Evolutionary conservation across 257 asterid genomes (phyloP).

Genomic region (Fraxinus pennsylvanica): DNA sequence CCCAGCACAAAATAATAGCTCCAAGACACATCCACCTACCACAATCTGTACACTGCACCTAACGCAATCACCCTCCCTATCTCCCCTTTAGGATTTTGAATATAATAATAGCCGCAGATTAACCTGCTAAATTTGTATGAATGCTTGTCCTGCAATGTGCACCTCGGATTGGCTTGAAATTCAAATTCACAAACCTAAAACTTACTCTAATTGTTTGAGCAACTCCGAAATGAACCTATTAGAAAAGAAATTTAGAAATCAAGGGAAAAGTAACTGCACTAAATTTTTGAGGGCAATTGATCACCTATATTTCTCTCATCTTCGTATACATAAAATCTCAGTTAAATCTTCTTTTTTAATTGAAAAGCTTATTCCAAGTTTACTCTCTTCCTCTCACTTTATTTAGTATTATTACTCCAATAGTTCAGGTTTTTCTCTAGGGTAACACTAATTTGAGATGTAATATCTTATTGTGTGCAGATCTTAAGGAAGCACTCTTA

Average conservation of each 20-base stretch:
- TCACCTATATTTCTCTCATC: background rate
- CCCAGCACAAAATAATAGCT: background rate
- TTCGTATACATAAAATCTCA: too few species aligned
- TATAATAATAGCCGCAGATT: background rate
- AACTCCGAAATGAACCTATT: background rate
- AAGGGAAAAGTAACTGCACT: too few species aligned
- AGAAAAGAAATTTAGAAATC: background rate
- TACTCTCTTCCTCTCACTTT: background rate
- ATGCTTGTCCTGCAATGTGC: background rate
- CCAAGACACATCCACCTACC: background rate
- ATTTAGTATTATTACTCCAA: background rate
- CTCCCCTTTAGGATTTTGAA: background rate
- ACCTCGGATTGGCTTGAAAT: background rate
- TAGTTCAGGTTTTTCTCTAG: background rate
- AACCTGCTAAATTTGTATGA: background rate
- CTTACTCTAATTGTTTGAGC: background rate
- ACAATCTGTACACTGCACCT: background rate
- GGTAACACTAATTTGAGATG: background rate
- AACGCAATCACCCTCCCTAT: background rate
- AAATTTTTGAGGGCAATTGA: background rate
- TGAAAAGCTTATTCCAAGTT: background rate
- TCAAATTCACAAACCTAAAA: background rate
- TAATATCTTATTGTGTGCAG: constrained; percentile 31
- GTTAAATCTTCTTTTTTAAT: background rate
- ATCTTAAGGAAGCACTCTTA: constrained; percentile 26